Percentiles rank a stretch among this genome's conserved stretches.
Conservation (phyloP, 768 basidiomycete genomes). For the Suillus spraguei region DNA sequence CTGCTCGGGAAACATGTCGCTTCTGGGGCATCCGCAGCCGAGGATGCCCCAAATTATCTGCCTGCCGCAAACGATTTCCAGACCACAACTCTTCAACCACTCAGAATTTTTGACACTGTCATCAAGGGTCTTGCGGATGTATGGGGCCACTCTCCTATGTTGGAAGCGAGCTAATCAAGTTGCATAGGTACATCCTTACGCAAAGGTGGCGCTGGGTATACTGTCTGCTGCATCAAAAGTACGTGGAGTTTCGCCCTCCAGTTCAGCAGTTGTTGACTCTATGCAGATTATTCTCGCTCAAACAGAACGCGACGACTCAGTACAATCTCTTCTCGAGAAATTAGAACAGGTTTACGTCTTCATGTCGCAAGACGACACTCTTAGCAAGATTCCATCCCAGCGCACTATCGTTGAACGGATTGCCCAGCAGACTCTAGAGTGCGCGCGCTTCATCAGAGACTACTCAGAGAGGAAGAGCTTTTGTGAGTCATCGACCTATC, state of each 20-base stretch:
- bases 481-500: constrained; percentile 14
- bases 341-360: neutral
- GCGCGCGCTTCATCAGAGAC: constrained; percentile 29
- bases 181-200: constrained; percentile 11
- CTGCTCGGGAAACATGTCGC: neutral
- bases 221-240: constrained; percentile 8
- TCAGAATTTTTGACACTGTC: constrained; percentile 5
- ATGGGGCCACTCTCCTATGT: neutral
- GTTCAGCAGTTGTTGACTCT: neutral
- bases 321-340: constrained; percentile 2
- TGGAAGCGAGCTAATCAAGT: neutral
- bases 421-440: constrained; percentile 26
- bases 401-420: constrained; percentile 9
- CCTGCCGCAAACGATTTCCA: neutral
- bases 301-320: constrained; percentile 7
- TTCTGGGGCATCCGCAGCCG: neutral
- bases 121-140: neutral
- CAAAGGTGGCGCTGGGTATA: constrained; percentile 8
- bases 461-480: constrained; percentile 27
- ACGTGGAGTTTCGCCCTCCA: neutral
- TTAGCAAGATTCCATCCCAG: neutral
- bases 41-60: neutral
- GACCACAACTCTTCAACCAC: constrained; percentile 9
- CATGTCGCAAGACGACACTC: constrained; percentile 5
- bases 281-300: constrained; percentile 11